Conservation (phyloP, 2,329 filamentous ascomycete genomes). For the Sordariomycetes sp. region DNA sequence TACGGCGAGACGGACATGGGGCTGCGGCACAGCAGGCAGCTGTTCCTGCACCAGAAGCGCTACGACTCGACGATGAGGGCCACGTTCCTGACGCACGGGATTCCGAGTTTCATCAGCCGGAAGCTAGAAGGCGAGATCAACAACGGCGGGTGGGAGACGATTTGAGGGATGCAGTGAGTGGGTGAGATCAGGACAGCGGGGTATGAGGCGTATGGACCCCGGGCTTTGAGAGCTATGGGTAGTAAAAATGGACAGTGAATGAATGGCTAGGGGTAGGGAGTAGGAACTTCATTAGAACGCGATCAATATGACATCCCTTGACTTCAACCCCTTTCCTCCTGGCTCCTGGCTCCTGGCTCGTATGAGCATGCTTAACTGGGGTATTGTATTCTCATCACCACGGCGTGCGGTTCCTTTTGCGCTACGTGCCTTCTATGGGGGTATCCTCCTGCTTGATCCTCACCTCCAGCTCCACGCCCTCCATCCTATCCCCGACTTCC, state of each 20-base stretch:
- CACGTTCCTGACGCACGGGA: conserved; percentile 76
- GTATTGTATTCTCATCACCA: neutral
- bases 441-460: conserved; percentile 5
- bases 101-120: conserved; percentile 81
- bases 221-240: neutral
- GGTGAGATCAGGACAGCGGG: neutral
- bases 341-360: neutral
- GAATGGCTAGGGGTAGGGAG: neutral
- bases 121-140: conserved; percentile 94
- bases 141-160: conserved; percentile 94
- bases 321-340: neutral
- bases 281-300: neutral
- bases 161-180: conserved; percentile 22
- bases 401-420: neutral
- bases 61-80: conserved; percentile 75
- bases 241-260: neutral
- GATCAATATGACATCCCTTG: neutral
- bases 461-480: conserved; percentile 2
- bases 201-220: neutral
- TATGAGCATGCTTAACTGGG: neutral
- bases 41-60: conserved; percentile 86
- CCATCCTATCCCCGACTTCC: conserved; percentile 1
- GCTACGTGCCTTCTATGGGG: neutral
- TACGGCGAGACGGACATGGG: conserved; percentile 95
- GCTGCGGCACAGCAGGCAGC: conserved; percentile 72